Evolutionary conservation across 2,329 filamentous ascomycete species (phyloP).

Genomic region (Penicillium palitans): DNA sequence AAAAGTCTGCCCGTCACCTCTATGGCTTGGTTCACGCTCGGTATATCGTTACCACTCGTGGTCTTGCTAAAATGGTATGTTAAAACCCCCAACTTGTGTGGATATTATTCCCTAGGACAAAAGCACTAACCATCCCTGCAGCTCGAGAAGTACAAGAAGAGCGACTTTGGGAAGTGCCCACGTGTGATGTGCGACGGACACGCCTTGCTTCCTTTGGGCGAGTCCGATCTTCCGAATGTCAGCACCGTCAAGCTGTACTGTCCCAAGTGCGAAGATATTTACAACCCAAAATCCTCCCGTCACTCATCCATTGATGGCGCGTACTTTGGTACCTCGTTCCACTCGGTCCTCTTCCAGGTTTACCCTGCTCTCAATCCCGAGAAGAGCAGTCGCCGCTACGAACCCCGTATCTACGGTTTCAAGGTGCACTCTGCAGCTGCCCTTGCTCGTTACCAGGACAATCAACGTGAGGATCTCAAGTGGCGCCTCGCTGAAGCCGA

Average conservation of each 20-base stretch:
- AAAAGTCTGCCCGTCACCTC: slow-evolving; percentile 92
- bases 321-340: slow-evolving; percentile 97
- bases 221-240: slow-evolving; percentile 81
- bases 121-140: slow-evolving; percentile 41
- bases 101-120: background rate
- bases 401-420: slow-evolving; percentile 91
- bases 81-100: background rate
- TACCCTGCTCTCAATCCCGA: slow-evolving; percentile 85
- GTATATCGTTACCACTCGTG: slow-evolving; percentile 94
- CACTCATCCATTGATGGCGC: slow-evolving; percentile 95
- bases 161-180: slow-evolving; percentile 96
- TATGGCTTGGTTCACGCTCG: slow-evolving; percentile 95
- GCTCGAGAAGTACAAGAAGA: slow-evolving; percentile 99
- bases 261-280: slow-evolving; percentile 93
- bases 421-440: slow-evolving; percentile 88
- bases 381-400: slow-evolving; percentile 83
- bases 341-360: slow-evolving; percentile 98
- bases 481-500: slow-evolving; percentile 66
- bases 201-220: slow-evolving; percentile 90
- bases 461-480: slow-evolving; percentile 78
- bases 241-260: slow-evolving; percentile 98
- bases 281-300: slow-evolving; percentile 96
- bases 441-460: slow-evolving; percentile 86
- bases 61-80: slow-evolving; percentile 90
- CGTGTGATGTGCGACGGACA: slow-evolving; percentile 93